Evolutionary conservation across 2,329 filamentous ascomycete species (phyloP).

Genomic region (Malbranchea zuffiana): DNA sequence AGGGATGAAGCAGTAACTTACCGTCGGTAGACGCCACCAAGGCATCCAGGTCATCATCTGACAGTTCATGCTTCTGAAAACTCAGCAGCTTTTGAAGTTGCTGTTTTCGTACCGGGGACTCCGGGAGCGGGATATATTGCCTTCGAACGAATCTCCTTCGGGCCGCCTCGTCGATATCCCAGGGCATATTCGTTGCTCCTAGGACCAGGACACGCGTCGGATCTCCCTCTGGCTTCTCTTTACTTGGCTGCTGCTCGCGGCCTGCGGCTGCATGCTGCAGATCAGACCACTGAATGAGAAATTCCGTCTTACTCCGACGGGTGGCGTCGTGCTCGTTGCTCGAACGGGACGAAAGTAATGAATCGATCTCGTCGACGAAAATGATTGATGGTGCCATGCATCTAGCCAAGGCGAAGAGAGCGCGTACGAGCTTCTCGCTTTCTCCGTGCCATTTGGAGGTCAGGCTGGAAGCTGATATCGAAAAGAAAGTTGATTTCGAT

Average conservation of each 20-base stretch:
- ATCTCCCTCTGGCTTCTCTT: slow-evolving; percentile 63
- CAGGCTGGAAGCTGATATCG: slow-evolving; percentile 84
- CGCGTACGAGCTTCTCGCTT: slow-evolving; percentile 89
- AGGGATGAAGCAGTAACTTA: slow-evolving; percentile 33
- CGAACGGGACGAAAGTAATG: slow-evolving; percentile 69
- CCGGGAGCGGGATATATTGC: slow-evolving; percentile 92
- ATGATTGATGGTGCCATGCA: slow-evolving; percentile 87
- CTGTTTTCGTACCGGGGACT: slow-evolving; percentile 64
- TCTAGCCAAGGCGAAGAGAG: slow-evolving; percentile 82
- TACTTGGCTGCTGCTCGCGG: slow-evolving; percentile 51
- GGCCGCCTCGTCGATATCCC: slow-evolving; percentile 95
- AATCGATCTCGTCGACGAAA: slow-evolving; percentile 97
- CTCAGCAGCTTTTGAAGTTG: slow-evolving; percentile 71
- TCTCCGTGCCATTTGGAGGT: slow-evolving; percentile 96
- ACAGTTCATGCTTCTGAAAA: slow-evolving; percentile 75
- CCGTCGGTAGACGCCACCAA: slow-evolving; percentile 78
- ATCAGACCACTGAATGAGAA: slow-evolving; percentile 94
- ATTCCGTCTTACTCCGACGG: slow-evolving; percentile 90
- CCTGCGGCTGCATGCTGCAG: slow-evolving; percentile 85
- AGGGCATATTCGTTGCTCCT: slow-evolving; percentile 89
- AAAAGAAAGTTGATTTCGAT: slow-evolving; percentile 90
- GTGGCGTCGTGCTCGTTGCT: slow-evolving; percentile 82
- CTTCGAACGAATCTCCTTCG: slow-evolving; percentile 79
- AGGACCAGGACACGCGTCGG: slow-evolving; percentile 82
- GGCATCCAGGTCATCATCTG: slow-evolving; percentile 56